Percentiles rank a stretch among this genome's conserved stretches.
phyloP scores from a whole-genome alignment of 202 grass and related monocot species.

The Schoenoplectus tabernaemontani region DNA sequence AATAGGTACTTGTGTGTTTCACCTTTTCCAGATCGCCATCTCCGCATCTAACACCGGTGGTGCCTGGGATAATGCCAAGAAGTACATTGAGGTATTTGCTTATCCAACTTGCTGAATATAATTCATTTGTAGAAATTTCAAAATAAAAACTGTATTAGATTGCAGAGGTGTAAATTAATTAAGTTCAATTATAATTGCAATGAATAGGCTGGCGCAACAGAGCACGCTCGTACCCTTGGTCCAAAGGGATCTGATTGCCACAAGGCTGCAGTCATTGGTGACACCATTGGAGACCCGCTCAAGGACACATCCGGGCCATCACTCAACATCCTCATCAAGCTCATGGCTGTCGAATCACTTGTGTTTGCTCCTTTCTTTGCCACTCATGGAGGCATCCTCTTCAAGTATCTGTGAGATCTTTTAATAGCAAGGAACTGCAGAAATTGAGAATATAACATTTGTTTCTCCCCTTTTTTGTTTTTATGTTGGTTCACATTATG shows the following conservation, averaged over 20 bases:
- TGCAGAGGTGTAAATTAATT: not conserved
- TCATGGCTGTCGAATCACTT: slow-evolving; percentile 86
- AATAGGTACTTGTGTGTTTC: slow-evolving; percentile 10
- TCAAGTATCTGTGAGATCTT: slow-evolving; percentile 56
- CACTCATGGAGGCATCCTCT: slow-evolving; percentile 69
- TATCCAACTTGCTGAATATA: not conserved
- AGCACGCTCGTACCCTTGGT: slow-evolving; percentile 60
- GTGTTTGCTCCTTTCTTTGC: slow-evolving; percentile 93
- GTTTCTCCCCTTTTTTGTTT: slow-evolving; percentile 32
- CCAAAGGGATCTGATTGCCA: slow-evolving; percentile 92
- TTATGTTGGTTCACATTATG: slow-evolving; percentile 28
- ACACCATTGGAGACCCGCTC: slow-evolving; percentile 93
- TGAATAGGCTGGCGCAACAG: slow-evolving; percentile 61
- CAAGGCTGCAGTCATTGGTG: slow-evolving; percentile 86
- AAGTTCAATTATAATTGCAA: not conserved
- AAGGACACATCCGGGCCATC: slow-evolving; percentile 96
- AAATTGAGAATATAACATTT: slow-evolving; percentile 39
- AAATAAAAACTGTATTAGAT: not conserved
- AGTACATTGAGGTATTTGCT: slow-evolving; percentile 87
- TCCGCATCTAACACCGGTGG: slow-evolving; percentile 94
- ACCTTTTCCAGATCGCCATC: slow-evolving; percentile 57
- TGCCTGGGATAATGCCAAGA: slow-evolving; percentile 94
- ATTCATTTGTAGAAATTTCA: not conserved
- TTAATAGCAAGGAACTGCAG: not conserved
- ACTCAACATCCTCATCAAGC: slow-evolving; percentile 98